Percentiles rank a stretch among this genome's conserved stretches.
phyloP scores from a whole-genome alignment of 2,329 filamentous ascomycete genomes.

The Aspergillus pseudonomiae region DNA sequence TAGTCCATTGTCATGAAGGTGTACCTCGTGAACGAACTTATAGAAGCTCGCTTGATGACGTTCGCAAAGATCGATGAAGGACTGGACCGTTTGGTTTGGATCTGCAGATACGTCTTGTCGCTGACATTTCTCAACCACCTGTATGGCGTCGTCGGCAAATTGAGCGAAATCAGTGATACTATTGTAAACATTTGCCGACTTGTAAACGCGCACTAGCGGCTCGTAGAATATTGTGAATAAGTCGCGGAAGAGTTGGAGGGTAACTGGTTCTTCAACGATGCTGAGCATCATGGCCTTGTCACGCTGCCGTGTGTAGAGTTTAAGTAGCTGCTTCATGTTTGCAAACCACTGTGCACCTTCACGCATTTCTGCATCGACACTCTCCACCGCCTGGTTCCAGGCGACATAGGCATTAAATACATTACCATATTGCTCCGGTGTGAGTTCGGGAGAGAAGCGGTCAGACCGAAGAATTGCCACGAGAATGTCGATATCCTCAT shows the following conservation, averaged over 20 bases:
- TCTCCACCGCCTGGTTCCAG: constrained; percentile 93
- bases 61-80: constrained; percentile 94
- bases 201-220: constrained; percentile 94
- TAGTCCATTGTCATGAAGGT: constrained; percentile 92
- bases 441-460: constrained; percentile 70
- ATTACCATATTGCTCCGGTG: constrained; percentile 73
- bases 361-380: constrained; percentile 81
- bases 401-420: constrained; percentile 95
- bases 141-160: constrained; percentile 91
- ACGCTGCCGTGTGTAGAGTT: constrained; percentile 84
- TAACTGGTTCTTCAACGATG: constrained; percentile 96
- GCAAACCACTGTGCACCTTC: constrained; percentile 91
- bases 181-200: constrained; percentile 96
- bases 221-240: constrained; percentile 99
- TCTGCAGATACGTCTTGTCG: constrained; percentile 85
- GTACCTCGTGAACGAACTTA: constrained; percentile 98
- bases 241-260: constrained; percentile 91
- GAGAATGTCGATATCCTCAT: constrained; percentile 79
- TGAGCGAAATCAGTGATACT: constrained; percentile 94
- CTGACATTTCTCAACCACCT: constrained; percentile 70
- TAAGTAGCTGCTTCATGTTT: constrained; percentile 90
- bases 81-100: constrained; percentile 96
- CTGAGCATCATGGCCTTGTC: constrained; percentile 98
- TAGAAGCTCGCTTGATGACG: constrained; percentile 97
- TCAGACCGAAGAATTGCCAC: constrained; percentile 84